A percentile compares a stretch with the other conserved stretches of the same genome.
Conservation (phyloP, 306 rosid genomes). For the Neltuma alba region DNA sequence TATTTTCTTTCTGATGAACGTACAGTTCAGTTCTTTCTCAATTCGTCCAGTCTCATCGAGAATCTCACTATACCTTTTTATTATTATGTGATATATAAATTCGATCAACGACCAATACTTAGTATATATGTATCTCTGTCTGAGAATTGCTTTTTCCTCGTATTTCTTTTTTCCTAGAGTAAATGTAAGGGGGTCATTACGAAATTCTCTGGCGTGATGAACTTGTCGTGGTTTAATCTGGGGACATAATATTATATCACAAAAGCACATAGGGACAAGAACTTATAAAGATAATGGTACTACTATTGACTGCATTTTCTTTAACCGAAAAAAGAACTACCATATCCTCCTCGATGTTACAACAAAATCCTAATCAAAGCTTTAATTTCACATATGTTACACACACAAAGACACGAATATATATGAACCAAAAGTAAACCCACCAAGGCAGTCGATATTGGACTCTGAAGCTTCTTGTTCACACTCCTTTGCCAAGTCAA, state of each 20-base stretch:
- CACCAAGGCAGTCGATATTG: constrained; percentile 49
- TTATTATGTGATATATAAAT: not conserved
- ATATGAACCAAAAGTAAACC: constrained; percentile 29
- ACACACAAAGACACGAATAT: constrained; percentile 45
- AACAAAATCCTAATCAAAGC: constrained; percentile 56
- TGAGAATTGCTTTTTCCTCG: not conserved
- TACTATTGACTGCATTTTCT: constrained; percentile 16
- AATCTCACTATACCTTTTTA: not conserved
- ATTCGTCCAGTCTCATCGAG: not conserved
- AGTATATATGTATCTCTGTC: not conserved
- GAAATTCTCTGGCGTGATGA: not conserved
- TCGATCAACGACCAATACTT: not conserved
- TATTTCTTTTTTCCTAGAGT: too few relatives aligned
- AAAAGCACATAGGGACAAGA: constrained; percentile 23
- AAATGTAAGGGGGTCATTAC: not conserved
- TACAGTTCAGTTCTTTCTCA: not conserved
- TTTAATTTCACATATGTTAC: constrained; percentile 20
- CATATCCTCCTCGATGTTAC: constrained; percentile 64
- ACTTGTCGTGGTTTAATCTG: not conserved
- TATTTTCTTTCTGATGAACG: too few relatives aligned
- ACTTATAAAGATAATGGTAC: constrained; percentile 16
- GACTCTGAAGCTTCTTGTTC: constrained; percentile 62
- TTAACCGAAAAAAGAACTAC: constrained; percentile 36
- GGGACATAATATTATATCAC: not conserved
- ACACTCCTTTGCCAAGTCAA: constrained; percentile 48